Evolutionary conservation across 2,329 filamentous ascomycete genomes (phyloP).

Genomic region (Fusarium ambrosium): DNA sequence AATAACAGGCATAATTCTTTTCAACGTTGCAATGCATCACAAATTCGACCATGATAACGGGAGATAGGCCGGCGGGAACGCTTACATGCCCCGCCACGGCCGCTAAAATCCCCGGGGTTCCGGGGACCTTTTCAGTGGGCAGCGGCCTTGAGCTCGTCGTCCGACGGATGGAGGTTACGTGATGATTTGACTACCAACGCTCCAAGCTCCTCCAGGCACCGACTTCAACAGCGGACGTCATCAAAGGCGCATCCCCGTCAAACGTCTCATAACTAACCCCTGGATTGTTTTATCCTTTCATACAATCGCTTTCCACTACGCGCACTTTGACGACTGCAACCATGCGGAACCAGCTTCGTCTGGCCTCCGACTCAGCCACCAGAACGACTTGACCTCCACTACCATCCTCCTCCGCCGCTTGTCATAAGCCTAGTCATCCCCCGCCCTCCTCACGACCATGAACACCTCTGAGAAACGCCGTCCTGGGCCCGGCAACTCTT

Average conservation of each 20-base stretch:
- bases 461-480: slow-evolving; percentile 62
- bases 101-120: slow-evolving; percentile 26
- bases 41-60: neutral
- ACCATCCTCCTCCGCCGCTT: slow-evolving; percentile 12
- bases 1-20: neutral
- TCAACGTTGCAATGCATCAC: neutral
- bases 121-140: slow-evolving; percentile 32
- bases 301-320: slow-evolving; percentile 11
- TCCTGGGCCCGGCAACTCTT: slow-evolving; percentile 47
- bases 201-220: slow-evolving; percentile 36
- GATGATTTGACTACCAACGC: neutral
- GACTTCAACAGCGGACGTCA: slow-evolving; percentile 25
- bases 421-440: slow-evolving; percentile 18
- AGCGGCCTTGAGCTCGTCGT: slow-evolving; percentile 21
- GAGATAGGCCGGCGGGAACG: neutral
- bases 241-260: slow-evolving; percentile 11
- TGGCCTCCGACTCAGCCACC: slow-evolving; percentile 45
- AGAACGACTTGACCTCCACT: slow-evolving; percentile 43
- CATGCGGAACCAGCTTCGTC: slow-evolving; percentile 49
- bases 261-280: neutral
- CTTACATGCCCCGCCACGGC: slow-evolving; percentile 22
- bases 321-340: slow-evolving; percentile 42
- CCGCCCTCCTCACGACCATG: slow-evolving; percentile 49
- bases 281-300: neutral
- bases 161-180: neutral